A percentile compares a stretch with the other conserved stretches of the same genome.
Conservation (phyloP, 495 filamentous ascomycete species). For the Xylaria acuta region DNA sequence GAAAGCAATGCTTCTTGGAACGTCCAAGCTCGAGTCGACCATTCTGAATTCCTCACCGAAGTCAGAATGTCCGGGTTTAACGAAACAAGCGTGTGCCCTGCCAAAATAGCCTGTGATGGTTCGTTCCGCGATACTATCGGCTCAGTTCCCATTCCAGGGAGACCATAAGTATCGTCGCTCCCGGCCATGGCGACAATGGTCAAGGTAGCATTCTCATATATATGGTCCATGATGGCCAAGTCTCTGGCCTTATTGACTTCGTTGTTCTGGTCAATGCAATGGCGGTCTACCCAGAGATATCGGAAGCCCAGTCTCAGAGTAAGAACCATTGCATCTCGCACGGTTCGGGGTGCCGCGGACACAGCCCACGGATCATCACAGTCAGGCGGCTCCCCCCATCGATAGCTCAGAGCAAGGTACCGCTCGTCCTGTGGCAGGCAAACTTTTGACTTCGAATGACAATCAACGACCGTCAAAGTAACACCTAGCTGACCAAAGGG, state of each 20-base stretch:
- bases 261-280: conserved; percentile 9
- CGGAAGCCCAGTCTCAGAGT: conserved; percentile 2
- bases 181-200: conserved; percentile 46
- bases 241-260: conserved; percentile 6
- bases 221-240: conserved; percentile 34
- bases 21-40: conserved; percentile 15
- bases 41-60: background rate
- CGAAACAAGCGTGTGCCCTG: conserved; percentile 15
- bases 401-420: conserved; percentile 9
- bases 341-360: conserved; percentile 7
- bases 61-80: background rate
- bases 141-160: conserved; percentile 36
- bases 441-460: background rate
- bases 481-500: background rate
- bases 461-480: background rate
- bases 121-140: background rate
- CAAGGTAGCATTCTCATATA: conserved; percentile 34
- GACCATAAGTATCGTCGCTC: conserved; percentile 32
- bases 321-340: conserved; percentile 12
- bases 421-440: background rate
- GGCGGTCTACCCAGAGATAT: conserved; percentile 22
- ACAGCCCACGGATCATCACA: conserved; percentile 10
- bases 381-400: background rate
- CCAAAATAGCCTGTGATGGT: background rate
- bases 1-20: conserved; percentile 6